Evolutionary conservation across 208 protist genomes (phyloP).

Genomic region (Crithidia thermophila): DNA sequence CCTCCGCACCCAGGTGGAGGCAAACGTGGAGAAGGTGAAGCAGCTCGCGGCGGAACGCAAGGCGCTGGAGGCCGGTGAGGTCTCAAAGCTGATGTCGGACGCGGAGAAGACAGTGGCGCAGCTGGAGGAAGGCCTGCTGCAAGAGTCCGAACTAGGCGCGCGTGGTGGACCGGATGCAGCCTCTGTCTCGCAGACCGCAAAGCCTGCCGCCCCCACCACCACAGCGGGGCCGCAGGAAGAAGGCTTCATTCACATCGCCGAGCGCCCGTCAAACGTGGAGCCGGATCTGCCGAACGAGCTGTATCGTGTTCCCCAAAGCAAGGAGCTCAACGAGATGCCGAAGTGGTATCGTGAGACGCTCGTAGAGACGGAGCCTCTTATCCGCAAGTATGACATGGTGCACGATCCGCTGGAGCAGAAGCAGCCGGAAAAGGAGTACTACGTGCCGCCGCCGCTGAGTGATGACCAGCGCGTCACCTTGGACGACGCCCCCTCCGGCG

Average conservation of each 20-base stretch:
- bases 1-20: conserved; percentile 73
- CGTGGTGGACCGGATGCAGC: not conserved
- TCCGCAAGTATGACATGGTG: conserved; percentile 74
- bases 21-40: conserved; percentile 66
- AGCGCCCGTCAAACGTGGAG: conserved; percentile 60
- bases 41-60: conserved; percentile 42
- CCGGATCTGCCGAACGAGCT: conserved; percentile 79
- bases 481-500: conserved; percentile 65
- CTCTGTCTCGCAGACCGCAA: not conserved
- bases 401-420: conserved; percentile 78
- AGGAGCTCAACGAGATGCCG: conserved; percentile 67
- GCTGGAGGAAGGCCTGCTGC: conserved; percentile 26
- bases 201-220: not conserved
- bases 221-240: conserved; percentile 6
- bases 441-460: conserved; percentile 52
- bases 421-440: conserved; percentile 52
- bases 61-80: conserved; percentile 25
- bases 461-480: conserved; percentile 74
- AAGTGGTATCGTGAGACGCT: conserved; percentile 82
- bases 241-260: conserved; percentile 65
- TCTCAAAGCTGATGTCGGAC: not conserved
- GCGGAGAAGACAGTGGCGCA: conserved; percentile 33
- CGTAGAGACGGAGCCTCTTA: conserved; percentile 81
- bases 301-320: conserved; percentile 60
- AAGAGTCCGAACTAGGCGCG: not conserved